Conservation (phyloP, 495 filamentous ascomycete species). For the Penicillium flavigenum region DNA sequence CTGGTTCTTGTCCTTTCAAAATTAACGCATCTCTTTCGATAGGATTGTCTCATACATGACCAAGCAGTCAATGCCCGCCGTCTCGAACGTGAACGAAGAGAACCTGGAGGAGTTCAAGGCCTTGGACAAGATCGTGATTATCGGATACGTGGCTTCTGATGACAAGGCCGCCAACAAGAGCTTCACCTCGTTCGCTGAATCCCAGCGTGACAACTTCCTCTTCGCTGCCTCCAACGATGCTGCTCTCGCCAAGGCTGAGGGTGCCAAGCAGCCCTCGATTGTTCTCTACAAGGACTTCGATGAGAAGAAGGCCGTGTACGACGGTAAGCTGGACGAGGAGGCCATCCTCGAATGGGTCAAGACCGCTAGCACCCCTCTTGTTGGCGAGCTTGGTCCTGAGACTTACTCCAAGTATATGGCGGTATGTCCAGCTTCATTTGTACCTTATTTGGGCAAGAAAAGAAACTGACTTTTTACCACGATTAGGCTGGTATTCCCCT, state of each 20-base stretch:
- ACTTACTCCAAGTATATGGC: conserved; percentile 98
- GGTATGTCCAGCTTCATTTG: conserved; percentile 42
- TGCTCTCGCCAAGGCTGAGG: conserved; percentile 82
- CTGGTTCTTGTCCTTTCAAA: too few relatives aligned
- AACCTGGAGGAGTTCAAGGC: conserved; percentile 95
- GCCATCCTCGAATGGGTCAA: conserved; percentile 80
- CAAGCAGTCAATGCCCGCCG: conserved; percentile 94
- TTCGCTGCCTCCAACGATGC: conserved; percentile 85
- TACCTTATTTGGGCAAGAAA: not conserved
- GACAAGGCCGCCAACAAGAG: conserved; percentile 84
- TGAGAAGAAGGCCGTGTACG: conserved; percentile 86
- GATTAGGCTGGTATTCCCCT: conserved; percentile 79
- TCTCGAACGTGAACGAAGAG: conserved; percentile 75
- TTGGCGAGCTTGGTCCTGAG: conserved; percentile 96
- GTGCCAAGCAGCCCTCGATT: conserved; percentile 78
- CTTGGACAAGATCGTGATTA: conserved; percentile 91
- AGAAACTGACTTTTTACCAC: conserved; percentile 10
- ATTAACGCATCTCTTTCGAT: conserved; percentile 28
- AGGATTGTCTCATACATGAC: conserved; percentile 98
- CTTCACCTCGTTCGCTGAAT: conserved; percentile 77
- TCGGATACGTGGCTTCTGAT: conserved; percentile 80
- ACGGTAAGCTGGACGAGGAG: conserved; percentile 73
- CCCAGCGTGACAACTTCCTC: conserved; percentile 83
- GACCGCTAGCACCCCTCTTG: conserved; percentile 79
- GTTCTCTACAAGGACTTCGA: conserved; percentile 98